Conservation (phyloP, 306 rosid species). For the Lablab purpureus region DNA sequence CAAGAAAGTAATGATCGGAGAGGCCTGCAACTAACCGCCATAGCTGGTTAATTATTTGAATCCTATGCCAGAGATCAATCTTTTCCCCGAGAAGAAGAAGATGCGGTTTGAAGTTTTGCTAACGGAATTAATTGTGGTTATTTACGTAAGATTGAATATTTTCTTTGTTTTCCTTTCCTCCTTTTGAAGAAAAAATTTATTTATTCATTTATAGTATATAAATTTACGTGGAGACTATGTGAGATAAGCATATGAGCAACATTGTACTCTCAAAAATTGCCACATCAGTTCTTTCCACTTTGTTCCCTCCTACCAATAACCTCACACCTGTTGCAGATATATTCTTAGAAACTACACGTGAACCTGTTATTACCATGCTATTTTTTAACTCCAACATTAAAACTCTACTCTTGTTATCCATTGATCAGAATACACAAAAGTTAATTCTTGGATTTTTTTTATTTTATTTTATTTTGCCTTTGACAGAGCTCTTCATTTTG, state of each 20-base stretch:
- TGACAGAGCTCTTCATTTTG: too few relatives aligned
- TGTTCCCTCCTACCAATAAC: too few relatives aligned
- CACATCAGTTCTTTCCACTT: background rate
- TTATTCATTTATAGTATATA: background rate
- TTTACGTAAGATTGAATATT: background rate
- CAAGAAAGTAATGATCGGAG: background rate
- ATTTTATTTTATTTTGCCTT: too few relatives aligned
- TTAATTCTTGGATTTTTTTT: too few relatives aligned
- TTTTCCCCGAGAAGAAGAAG: constrained; percentile 28
- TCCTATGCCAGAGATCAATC: background rate
- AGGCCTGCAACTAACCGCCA: constrained; percentile 32
- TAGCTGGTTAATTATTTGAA: background rate
- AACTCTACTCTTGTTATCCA: too few relatives aligned
- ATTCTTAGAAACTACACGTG: background rate
- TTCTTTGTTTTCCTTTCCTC: background rate
- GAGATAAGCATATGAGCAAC: background rate
- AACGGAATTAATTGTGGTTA: background rate
- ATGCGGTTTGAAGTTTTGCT: background rate
- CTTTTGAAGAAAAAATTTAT: background rate
- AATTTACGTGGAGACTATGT: background rate
- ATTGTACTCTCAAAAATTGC: background rate
- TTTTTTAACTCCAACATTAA: too few relatives aligned
- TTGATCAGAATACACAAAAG: too few relatives aligned
- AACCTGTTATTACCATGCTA: too few relatives aligned
- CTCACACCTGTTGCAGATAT: background rate